Evolutionary conservation across 805 yeast genomes (phyloP), one percentile per base, ranked within the genome.

Genomic region (Ogataea neopini): DNA sequence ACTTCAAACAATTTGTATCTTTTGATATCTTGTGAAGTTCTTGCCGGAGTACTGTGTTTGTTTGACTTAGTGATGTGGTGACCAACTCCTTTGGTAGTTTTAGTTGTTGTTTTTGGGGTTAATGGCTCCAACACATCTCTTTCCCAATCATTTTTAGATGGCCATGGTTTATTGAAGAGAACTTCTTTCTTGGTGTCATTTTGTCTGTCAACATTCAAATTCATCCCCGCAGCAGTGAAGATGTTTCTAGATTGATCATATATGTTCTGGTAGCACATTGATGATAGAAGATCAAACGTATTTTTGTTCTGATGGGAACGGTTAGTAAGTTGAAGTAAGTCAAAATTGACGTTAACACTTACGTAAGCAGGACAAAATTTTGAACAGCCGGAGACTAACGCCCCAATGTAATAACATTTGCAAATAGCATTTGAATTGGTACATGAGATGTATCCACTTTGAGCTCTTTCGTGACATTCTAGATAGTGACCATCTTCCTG

Each of bases 391-490:
- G 57, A 40, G 3, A 57, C 15, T 32, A 62, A 39, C 10, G 57
- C 56, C 3, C 64, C 63, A 7, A 60, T 45, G 41, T 61, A 61
- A 43, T 62, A 62, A 39, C 66, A 62, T 36, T 58, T 54, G 52
- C 67, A 62, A 11, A 60, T 49, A 36, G 56, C 56, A 35, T 60
- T 58, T 19, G 50, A 35, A 7, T 39, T 28, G 2, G 54, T 45
- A 41, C 62, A 60, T 6, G 49, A 47, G 5, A 50, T 36, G 42
- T 58, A 60, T 3, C 57, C 51, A 15, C 50, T 44, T 33, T 42
- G 43, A 2, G 49, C 56, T 40, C 53, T 46, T 13, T 52, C 56
- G 43, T 62, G 64, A 43, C 65, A 62, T n/a, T 57, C 54, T 13
- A 54, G 19, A 22, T 61, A 62, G 42, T 55, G 48, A 1, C 50